Base-by-base conservation (phyloP, 2,329 filamentous ascomycete species). In the Hypocrella siamensis region DNA sequence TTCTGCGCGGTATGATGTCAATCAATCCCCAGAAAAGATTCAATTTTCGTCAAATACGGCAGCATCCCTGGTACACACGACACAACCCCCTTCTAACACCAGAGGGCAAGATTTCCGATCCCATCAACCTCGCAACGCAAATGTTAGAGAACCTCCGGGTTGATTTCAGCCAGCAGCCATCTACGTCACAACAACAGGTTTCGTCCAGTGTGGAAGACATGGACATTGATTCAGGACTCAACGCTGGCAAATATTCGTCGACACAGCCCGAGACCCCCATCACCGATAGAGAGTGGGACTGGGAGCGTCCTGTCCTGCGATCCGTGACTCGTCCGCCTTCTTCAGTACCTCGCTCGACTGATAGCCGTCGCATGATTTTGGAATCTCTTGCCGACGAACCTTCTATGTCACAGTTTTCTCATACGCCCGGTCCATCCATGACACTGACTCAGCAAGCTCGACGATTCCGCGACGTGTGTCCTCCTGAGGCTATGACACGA, bases 21-120 rank as follows among this genome's bases (percentile, higher is more conserved):
- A 63, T 94, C 34, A 75, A 93, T 34, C 63, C 79, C 1, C 50
- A 51, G 5, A 75, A 70, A 40, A 75, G 90, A 26, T 94, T 94
- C 59, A 77, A 72, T n/a, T 78, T 96, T 42, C 70, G 81, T 31
- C 76, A 85, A 45, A 78, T 98, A 41, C 79, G 84, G 37, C 75
- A 81, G 40, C 90, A 98, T 54, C 88, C 86, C 2, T 98, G 90
- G 90, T 94, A 84, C 51, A 94, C 83, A 4, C 71, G 83, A 28
- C 66, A 66, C 37, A 98, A 96, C 52, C 68, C 66, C 19, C 77
- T 85, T 44, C 65, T 96, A 31, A 74, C 75, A 4, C 48, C 68
- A 1, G 77, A 85, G 38, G 88, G 88, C 42, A 73, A 67, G 40
- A 67, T 86, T 21, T 70, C 70, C 9, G 83, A 96, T 45, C 82